A percentile compares a stretch with the other conserved stretches of the same genome.
Evolutionary conservation across 23 red algal genomes (phyloP).

Genomic region (Gracilaria caudata): DNA sequence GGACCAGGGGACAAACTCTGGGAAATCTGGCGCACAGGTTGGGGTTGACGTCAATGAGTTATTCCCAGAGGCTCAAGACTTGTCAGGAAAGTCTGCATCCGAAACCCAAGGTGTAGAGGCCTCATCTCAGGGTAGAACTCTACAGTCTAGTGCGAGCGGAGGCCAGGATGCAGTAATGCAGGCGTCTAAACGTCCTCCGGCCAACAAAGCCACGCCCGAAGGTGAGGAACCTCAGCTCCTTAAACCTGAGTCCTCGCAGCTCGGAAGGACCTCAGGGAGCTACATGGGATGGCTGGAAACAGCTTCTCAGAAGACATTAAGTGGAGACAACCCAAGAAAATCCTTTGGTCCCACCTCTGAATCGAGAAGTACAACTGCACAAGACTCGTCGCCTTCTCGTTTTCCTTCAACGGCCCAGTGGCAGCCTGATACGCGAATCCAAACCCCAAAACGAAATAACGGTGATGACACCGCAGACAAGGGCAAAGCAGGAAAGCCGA

Average conservation of each 20-base stretch:
- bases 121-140: background rate
- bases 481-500: background rate
- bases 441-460: background rate
- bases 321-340: background rate
- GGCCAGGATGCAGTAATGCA: background rate
- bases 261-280: background rate
- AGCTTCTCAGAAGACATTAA: background rate
- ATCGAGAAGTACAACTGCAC: background rate
- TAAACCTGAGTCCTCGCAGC: background rate
- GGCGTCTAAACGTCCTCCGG: background rate
- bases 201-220: background rate
- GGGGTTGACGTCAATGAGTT: background rate
- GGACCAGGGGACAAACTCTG: background rate
- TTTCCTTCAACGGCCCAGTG: background rate
- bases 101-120: background rate
- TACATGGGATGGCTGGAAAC: slow-evolving; percentile 27
- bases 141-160: background rate
- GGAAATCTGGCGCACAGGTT: background rate
- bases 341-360: background rate
- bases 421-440: background rate
- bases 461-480: background rate
- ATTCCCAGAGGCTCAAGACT: background rate
- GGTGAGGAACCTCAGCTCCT: background rate
- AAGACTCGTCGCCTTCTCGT: background rate
- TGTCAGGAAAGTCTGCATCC: background rate